phyloP scores from a whole-genome alignment of 176 grass and related monocot species.

The Oryza coarctata region DNA sequence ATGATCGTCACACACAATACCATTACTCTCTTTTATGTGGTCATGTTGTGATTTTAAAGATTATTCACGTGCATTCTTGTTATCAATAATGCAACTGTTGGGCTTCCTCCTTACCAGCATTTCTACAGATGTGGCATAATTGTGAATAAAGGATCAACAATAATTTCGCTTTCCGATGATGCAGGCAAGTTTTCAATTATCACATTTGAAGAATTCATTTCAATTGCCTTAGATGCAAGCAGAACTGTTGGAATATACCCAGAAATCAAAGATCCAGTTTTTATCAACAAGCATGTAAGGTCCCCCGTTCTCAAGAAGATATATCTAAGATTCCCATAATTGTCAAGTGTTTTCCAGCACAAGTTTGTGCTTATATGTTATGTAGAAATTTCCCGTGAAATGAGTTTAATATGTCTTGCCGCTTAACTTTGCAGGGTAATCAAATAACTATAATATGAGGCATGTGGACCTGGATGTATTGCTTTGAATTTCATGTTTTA shows the following conservation, averaged over 20 bases:
- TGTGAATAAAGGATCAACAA: conserved; percentile 21
- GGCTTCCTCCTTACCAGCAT: background rate
- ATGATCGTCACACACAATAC: background rate
- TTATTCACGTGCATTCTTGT: background rate
- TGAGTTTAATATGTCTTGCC: background rate
- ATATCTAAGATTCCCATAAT: conserved; percentile 9
- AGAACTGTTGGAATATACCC: conserved; percentile 95
- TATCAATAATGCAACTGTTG: background rate
- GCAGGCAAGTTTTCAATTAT: conserved; percentile 80
- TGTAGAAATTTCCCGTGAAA: background rate
- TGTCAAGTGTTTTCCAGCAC: conserved; percentile 1
- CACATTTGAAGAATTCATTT: conserved; percentile 96
- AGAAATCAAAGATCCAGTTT: conserved; percentile 94
- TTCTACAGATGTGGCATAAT: conserved; percentile 3
- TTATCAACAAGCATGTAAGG: conserved; percentile 95
- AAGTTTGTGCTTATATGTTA: background rate
- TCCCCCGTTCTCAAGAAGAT: background rate
- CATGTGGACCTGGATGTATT: background rate
- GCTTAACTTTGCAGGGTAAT: conserved; percentile 6
- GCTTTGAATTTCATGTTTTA: background rate
- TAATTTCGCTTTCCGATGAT: conserved; percentile 4
- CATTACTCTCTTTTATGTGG: background rate
- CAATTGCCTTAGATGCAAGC: conserved; percentile 70
- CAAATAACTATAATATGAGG: background rate
- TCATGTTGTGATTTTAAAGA: conserved; percentile 13